Base-by-base conservation (phyloP, 495 filamentous ascomycete species). In the Hypoxylon crocopeplum region DNA sequence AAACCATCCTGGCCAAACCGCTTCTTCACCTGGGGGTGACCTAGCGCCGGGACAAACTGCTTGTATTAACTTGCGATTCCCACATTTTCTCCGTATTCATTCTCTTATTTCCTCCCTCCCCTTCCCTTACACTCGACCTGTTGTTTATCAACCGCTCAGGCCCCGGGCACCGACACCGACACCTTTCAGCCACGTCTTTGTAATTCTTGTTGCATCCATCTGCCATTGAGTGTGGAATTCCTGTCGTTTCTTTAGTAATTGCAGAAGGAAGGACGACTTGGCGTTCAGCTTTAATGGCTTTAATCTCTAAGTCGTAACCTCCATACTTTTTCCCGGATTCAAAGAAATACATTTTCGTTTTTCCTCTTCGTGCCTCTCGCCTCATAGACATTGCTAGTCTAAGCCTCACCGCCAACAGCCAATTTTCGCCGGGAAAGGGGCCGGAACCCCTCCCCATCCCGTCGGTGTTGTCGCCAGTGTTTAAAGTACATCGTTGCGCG, bases 11-110 rank as follows among this genome's bases (percentile, higher is more conserved):
- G 27, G 44, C 44, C 32, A 34, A 48, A 40, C 48, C 24, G 39
- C 55, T 49, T 59, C 48, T 53, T 64, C 45, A 59, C 55, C 61
- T 64, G 61, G 61, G 50, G 55, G 61, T 64, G 49, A 64, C 61
- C 61, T 64, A 59, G 61, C 50, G 61, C 50, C 50, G 61, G 61
- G 61, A 64, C 50, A 64, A 53, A 32, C 38, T 53, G 34, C 30
- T 50, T 41, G 27, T 37, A 50, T 29, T 22, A 53, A 38, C 46
- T 38, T 42, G 20, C 13, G 29, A 59, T 64, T 64, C 61, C 54
- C 61, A 64, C 61, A 54, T 55, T 64, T 59, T 49, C 53, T 42
- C 17, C 50, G 17, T 53, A 27, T 30, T 55, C 61, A 2, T 45
- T 11, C 11, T 50, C 37, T 64, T 40, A 13, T 21, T 21, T 46